These are phyloP conservation scores for Mycena filopes DNA, from an alignment of 768 basidiomycete genomes.

Conservation along the genomic window DNA sequence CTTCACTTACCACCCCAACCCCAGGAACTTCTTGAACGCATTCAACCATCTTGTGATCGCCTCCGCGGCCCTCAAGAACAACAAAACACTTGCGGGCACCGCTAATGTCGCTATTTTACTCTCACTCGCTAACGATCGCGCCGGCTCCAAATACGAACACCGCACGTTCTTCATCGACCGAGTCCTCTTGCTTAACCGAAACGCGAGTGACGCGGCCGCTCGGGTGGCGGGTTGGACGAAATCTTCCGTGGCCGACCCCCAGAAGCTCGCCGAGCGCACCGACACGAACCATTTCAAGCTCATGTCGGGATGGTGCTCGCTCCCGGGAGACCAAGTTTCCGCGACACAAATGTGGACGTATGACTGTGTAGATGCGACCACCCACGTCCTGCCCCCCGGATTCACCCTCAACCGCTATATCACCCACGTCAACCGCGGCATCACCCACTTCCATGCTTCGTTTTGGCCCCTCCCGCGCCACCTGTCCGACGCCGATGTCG, in stretches of 20 bases:
- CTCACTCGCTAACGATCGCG: constrained; percentile 1
- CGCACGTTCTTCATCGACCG: constrained; percentile 11
- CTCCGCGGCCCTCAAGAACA: constrained; percentile 8
- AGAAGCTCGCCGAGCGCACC: not conserved
- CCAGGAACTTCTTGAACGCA: constrained; percentile 14
- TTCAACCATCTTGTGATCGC: constrained; percentile 12
- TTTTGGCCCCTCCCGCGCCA: not conserved
- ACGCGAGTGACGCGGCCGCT: not conserved
- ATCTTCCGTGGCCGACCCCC: not conserved
- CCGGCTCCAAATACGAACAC: constrained; percentile 11
- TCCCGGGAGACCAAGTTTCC: not conserved
- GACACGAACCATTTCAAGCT: not conserved
- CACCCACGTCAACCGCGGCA: constrained; percentile 9
- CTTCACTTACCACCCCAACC: not conserved
- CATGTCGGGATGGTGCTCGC: not conserved
- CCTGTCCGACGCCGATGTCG: constrained; percentile 4
- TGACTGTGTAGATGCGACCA: too few species aligned
- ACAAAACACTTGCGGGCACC: constrained; percentile 1
- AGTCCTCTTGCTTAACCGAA: not conserved
- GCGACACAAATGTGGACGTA: not conserved
- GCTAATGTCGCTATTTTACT: constrained; percentile 4
- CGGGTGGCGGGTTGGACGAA: not conserved
- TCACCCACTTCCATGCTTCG: constrained; percentile 7
- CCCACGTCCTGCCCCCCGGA: not conserved
- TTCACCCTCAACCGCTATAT: constrained; percentile 10